Base-by-base conservation (phyloP, 2,329 filamentous ascomycete species). In the Verticillium alfalfae region DNA sequence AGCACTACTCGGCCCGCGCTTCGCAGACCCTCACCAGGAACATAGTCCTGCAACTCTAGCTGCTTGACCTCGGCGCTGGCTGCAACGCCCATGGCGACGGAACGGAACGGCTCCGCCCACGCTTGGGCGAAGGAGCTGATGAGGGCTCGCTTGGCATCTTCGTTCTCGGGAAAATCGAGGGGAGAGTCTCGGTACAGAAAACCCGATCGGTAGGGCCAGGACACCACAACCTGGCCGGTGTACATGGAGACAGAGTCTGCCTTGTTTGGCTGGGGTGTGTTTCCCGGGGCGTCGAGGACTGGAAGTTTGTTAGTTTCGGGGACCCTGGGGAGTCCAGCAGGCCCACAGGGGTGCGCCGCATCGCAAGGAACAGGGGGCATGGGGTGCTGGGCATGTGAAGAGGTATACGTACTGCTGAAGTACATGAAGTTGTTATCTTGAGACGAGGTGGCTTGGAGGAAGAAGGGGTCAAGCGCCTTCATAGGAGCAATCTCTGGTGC, bases 401-500 rank as follows among this genome's bases (percentile, higher is more conserved):
- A 31, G 26, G 26, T 31, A 31, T 36, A 31, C 77, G 62, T 66
- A 82, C 80, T 71, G 59, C 81, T 83, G 61, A 84, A 79, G 66
- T 81, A 87, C 18, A 84, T 68, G 67, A 81, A 86, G 0, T 77
- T 76, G 52, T 82, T 76, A 4, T 82, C 80, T 34, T 75, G 70
- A 0, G 84, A 82, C 41, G 84, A 77, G 0, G 78, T 77, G 0
- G 83, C 83, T 58, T 86, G 83, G 22, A 86, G 75, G 58, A 86
- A 83, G 52, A 79, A 83, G 0, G 83, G 79, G 60, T 87, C 84
- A 0, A 85, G 75, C 1, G 71, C 71, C 6, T 74, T 72, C 2
- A 84, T 72, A 0, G 76, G 75, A 1, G 70, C 68, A 18, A 81
- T 74, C 45, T 82, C 70, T 16, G 76, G 72, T 0, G 74, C 69